These are phyloP conservation scores for Scleroderma bovista DNA, from an alignment of 768 basidiomycete species.

Conservation along the genomic window DNA sequence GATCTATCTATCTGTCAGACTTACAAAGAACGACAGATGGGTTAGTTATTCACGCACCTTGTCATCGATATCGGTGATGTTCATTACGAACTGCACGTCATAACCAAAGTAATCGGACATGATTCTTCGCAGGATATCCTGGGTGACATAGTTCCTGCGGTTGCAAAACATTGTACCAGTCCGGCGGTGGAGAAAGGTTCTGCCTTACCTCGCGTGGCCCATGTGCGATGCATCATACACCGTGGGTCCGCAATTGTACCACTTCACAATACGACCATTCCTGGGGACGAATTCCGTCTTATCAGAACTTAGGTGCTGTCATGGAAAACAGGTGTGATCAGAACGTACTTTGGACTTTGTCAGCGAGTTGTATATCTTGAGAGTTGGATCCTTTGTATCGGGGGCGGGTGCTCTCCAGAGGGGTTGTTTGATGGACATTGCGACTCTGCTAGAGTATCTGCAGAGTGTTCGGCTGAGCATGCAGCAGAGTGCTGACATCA, in stretches of 20 bases:
- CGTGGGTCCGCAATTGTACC: conserved; percentile 99
- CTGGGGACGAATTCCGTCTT: conserved; percentile 75
- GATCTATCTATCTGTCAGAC: conserved; percentile 52
- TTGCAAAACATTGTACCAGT: conserved; percentile 1
- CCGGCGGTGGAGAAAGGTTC: neutral
- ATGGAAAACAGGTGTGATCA: conserved; percentile 10
- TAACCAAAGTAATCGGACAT: conserved; percentile 95
- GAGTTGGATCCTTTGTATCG: conserved; percentile 39
- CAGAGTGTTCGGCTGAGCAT: conserved; percentile 4
- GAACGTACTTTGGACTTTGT: conserved; percentile 77
- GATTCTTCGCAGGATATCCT: conserved; percentile 85
- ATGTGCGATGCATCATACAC: conserved; percentile 98
- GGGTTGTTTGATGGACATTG: conserved; percentile 60
- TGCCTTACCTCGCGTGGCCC: conserved; percentile 88
- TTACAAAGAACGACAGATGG: neutral
- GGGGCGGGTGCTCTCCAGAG: conserved; percentile 40
- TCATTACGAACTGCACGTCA: conserved; percentile 98
- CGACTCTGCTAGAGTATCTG: neutral
- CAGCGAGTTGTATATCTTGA: conserved; percentile 86
- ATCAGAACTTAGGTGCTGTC: conserved; percentile 2
- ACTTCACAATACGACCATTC: conserved; percentile 75
- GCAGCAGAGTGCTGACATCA: neutral
- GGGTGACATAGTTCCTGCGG: conserved; percentile 94
- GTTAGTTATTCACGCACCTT: conserved; percentile 54
- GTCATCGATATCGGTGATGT: conserved; percentile 98